Conservation (phyloP, 1,284 basidiomycete genomes). For the Amylostereum chailletii region DNA sequence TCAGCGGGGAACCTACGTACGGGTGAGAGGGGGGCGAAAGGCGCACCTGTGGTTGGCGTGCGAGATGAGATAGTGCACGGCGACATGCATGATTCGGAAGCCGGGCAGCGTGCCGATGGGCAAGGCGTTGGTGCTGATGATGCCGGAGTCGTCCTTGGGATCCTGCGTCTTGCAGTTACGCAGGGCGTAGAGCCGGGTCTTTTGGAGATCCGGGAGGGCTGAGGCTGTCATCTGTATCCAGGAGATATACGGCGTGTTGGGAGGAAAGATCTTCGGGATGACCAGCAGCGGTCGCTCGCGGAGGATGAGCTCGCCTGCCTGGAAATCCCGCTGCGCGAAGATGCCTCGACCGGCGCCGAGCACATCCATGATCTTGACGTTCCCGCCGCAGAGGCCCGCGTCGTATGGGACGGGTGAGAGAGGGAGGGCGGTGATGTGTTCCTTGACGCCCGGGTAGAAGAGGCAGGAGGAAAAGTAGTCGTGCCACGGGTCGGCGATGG, state of each 20-base stretch:
- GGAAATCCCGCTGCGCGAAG: slow-evolving; percentile 16
- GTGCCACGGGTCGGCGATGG: too few relatives aligned
- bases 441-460: neutral
- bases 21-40: neutral
- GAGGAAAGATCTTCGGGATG: slow-evolving; percentile 6
- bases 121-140: slow-evolving; percentile 6
- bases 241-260: slow-evolving; percentile 4
- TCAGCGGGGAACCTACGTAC: neutral
- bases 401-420: neutral
- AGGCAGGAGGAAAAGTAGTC: neutral
- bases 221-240: slow-evolving; percentile 5
- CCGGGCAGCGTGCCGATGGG: slow-evolving; percentile 5
- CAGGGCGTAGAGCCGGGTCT: slow-evolving; percentile 1
- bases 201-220: neutral
- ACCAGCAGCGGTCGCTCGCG: slow-evolving; percentile 18
- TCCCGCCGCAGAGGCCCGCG: neutral
- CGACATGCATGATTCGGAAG: slow-evolving; percentile 3
- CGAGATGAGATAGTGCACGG: slow-evolving; percentile 5
- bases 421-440: neutral
- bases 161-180: slow-evolving; percentile 1
- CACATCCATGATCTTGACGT: slow-evolving; percentile 8
- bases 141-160: neutral
- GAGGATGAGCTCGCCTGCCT: slow-evolving; percentile 17
- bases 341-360: slow-evolving; percentile 17
- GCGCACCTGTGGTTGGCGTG: slow-evolving; percentile 8